Conservation (phyloP, 2,329 filamentous ascomycete genomes). For the Aspergillus pseudonomiae region DNA sequence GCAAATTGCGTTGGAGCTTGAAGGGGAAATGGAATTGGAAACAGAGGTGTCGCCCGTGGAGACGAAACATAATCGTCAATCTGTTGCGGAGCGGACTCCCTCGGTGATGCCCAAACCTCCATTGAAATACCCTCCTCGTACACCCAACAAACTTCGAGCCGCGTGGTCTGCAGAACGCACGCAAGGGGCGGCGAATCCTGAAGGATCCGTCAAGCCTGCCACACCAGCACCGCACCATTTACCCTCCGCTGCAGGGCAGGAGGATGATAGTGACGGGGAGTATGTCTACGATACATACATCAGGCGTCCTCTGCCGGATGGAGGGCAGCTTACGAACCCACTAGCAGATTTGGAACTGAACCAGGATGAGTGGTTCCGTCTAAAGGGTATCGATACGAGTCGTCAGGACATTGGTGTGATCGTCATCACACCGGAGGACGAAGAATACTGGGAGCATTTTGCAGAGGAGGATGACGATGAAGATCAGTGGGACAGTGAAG, state of each 20-base stretch:
- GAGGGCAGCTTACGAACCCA: slow-evolving; percentile 38
- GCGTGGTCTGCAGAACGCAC: slow-evolving; percentile 5
- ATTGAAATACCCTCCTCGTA: slow-evolving; percentile 42
- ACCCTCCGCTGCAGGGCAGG: slow-evolving; percentile 15
- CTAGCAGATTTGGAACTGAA: slow-evolving; percentile 32
- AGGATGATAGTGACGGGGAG: slow-evolving; percentile 49
- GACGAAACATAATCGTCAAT: slow-evolving; percentile 4
- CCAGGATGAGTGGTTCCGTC: slow-evolving; percentile 28
- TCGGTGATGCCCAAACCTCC: slow-evolving; percentile 28
- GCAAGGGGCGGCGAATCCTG: slow-evolving; percentile 5
- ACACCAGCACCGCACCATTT: slow-evolving; percentile 19
- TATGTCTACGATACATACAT: slow-evolving; percentile 67
- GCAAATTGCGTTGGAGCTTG: slow-evolving; percentile 46
- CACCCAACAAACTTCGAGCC: slow-evolving; percentile 33
- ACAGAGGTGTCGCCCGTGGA: slow-evolving; percentile 7
- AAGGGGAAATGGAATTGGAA: slow-evolving; percentile 31
- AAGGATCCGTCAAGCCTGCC: slow-evolving; percentile 1
- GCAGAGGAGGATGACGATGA: slow-evolving; percentile 57
- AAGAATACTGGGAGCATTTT: slow-evolving; percentile 61
- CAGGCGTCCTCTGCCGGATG: slow-evolving; percentile 48
- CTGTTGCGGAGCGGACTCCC: slow-evolving; percentile 9
- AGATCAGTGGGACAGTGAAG: slow-evolving; percentile 61
- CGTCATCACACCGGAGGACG: slow-evolving; percentile 45
- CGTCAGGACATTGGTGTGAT: slow-evolving; percentile 45
- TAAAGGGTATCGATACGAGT: slow-evolving; percentile 32